These are phyloP conservation scores for Colletotrichum limetticola DNA, from an alignment of 2,329 filamentous ascomycete species.

Conservation along the genomic window DNA sequence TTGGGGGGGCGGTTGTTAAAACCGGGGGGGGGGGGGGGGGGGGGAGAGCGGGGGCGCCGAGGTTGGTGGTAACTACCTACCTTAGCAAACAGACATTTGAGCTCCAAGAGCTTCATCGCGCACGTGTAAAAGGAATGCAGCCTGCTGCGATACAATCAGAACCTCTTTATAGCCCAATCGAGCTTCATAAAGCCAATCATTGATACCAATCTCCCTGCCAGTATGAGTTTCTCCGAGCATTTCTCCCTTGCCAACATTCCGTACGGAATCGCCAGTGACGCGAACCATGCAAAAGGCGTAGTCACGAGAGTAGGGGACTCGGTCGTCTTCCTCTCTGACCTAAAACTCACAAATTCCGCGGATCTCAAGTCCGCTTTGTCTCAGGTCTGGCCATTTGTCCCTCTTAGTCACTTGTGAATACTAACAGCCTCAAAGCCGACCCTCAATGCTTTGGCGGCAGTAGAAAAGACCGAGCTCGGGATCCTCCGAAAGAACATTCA, in stretches of 20 bases:
- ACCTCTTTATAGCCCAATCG: not conserved
- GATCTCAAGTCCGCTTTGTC: slow-evolving; percentile 9
- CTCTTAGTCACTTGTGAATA: slow-evolving; percentile 36
- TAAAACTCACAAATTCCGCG: slow-evolving; percentile 42
- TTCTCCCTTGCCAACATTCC: slow-evolving; percentile 65
- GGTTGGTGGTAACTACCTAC: not conserved
- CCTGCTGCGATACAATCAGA: not conserved
- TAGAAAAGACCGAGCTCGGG: slow-evolving; percentile 50
- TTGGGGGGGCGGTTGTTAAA: too few species aligned
- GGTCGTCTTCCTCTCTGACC: slow-evolving; percentile 61
- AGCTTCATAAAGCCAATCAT: not conserved
- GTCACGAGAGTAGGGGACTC: slow-evolving; percentile 62
- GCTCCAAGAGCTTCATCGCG: not conserved
- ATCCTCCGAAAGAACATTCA: slow-evolving; percentile 54
- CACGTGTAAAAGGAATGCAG: slow-evolving; percentile 2
- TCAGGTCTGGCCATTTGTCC: not conserved
- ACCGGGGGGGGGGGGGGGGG: too few species aligned
- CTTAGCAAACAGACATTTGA: not conserved
- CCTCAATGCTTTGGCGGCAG: slow-evolving; percentile 61
- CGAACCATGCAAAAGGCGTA: slow-evolving; percentile 48
- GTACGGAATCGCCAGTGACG: slow-evolving; percentile 61
- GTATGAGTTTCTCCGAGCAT: slow-evolving; percentile 50
- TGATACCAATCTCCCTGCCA: not conserved
- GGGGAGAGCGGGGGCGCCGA: not conserved
- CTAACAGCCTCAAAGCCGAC: slow-evolving; percentile 46